Base-by-base conservation (phyloP, 2,329 filamentous ascomycete species). In the Botrytis squamosa region DNA sequence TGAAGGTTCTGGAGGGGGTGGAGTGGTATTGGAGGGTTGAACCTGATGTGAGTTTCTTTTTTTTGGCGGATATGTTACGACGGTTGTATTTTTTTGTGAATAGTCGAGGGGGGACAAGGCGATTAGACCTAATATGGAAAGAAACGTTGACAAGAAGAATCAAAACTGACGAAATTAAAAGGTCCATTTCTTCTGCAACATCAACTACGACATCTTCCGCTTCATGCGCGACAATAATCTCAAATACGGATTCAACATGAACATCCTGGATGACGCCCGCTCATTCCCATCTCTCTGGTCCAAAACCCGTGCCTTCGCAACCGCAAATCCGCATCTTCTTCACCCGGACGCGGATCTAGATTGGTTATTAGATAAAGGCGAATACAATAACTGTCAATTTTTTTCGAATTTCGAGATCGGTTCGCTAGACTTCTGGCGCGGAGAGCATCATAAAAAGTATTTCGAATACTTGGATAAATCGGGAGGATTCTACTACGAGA, bases 321-420 rank as follows among this genome's bases (percentile, higher is more conserved):
- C 91, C 82, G 89, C 92, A 78, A 89, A 95, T 83, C 95, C 96
- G 1, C 90, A 98, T 84, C 92, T 98, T 83, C 88, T 98, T 80
- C 88, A 87, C 29, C 85, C 92, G 76, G 91, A 89, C 79, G 98
- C 98, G 84, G 92, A 92, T 4, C 91, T 98, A 89, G 87, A 85
- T 6, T 98, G 97, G 85, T 85, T 99, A 77, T 96, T 93, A 79
- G 93, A 98, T 77, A 95, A 95, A 71, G 90, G 95, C 75, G 94
- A 89, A 14, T 98, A 98, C 86, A 99, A 98, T 86, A 91, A 94
- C 82, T 99, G 96, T 85, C 96, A 98, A 83, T 98, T 98, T 91
- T 99, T 96, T 94, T 98, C 95, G 81, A 99, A 98, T 86, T 99
- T 98, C 78, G 96, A 98, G 82, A 92, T 98, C 78, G 96, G 95